Base-by-base conservation (phyloP, 805 yeast species). In the Barnettozyma californica region DNA sequence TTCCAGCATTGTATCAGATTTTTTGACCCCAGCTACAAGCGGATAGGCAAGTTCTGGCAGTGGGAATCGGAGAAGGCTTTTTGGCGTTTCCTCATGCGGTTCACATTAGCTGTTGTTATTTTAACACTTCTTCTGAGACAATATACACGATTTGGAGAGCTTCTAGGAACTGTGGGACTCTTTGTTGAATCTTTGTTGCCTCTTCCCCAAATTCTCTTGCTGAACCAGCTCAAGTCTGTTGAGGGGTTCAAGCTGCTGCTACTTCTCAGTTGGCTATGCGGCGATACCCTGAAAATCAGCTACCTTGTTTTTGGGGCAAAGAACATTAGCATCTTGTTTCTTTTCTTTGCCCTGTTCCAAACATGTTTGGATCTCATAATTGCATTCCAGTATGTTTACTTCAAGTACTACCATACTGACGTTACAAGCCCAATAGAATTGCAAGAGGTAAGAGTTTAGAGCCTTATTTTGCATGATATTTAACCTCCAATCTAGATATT, bases 251-350 rank as follows among this genome's bases (percentile, higher is more conserved):
- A 89, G 58, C 71, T 82, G 44, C 78, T 92, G 25, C 68, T 90
- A 31, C 63, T 90, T 34, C 67, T 89, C 18, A 83, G 91, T 59
- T 90, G 97, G 97, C 70, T 90, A 5, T 83, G 92, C 51, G 97
- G 97, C 49, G 97, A 90, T 67, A 70, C 84, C 37, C 76, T 88
- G 35, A 91, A 91, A 63, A 77, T 88, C 21, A 71, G 83, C 45
- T 87, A 87, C 59, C 69, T 87, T 46, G 57, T 86, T n/a, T 86
- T 75, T 64, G 95, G 95, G 14, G 85, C 94, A 1, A 76, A 76
- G 46, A 76, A 86, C 55, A 77, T 87, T 26, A 82, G 90, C 2
- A 56, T 68, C 7, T 70, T 86, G 7, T 87, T 87, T 62, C 73
- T 85, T 9, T 60, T 78, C 43, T 89, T 89, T 48, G 94, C 87